Conservation (phyloP, 2,329 filamentous ascomycete genomes). For the Nothomitra cinnamomea region DNA sequence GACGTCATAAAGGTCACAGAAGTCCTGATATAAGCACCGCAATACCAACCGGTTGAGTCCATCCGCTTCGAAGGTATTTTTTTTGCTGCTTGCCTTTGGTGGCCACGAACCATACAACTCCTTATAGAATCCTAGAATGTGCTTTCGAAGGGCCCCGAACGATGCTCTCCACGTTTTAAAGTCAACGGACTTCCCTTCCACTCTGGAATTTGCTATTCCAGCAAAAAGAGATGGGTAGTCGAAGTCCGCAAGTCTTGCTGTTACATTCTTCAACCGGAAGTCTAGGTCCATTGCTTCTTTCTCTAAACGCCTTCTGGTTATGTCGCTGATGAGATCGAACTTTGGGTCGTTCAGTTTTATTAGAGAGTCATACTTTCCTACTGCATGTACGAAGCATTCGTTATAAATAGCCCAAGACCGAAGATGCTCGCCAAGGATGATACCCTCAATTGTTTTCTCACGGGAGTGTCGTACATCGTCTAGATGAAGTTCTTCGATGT, state of each 20-base stretch:
- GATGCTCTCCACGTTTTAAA: conserved; percentile 71
- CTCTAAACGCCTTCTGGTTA: conserved; percentile 65
- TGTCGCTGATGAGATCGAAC: conserved; percentile 49
- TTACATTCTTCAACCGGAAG: conserved; percentile 52
- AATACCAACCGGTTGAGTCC: conserved; percentile 76
- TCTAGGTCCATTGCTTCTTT: conserved; percentile 66
- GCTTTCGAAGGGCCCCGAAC: conserved; percentile 59
- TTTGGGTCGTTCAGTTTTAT: conserved; percentile 52
- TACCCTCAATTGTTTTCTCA: conserved; percentile 76
- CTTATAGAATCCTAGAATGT: conserved; percentile 54
- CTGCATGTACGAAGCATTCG: conserved; percentile 80
- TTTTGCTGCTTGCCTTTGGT: conserved; percentile 79
- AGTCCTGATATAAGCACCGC: conserved; percentile 66
- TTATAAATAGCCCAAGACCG: conserved; percentile 68
- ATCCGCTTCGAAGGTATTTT: conserved; percentile 72
- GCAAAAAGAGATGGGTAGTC: conserved; percentile 83
- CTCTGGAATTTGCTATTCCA: conserved; percentile 65
- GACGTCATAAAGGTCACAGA: conserved; percentile 75
- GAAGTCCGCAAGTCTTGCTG: conserved; percentile 64
- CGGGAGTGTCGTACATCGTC: conserved; percentile 66
- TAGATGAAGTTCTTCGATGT: conserved; percentile 59
- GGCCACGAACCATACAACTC: conserved; percentile 62
- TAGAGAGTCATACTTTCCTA: conserved; percentile 64
- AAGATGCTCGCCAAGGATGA: conserved; percentile 81
- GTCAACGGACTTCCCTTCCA: conserved; percentile 58